These are phyloP conservation scores for Actinidia chinensis DNA, from an alignment of 179 eudicot species.

Conservation along the genomic window DNA sequence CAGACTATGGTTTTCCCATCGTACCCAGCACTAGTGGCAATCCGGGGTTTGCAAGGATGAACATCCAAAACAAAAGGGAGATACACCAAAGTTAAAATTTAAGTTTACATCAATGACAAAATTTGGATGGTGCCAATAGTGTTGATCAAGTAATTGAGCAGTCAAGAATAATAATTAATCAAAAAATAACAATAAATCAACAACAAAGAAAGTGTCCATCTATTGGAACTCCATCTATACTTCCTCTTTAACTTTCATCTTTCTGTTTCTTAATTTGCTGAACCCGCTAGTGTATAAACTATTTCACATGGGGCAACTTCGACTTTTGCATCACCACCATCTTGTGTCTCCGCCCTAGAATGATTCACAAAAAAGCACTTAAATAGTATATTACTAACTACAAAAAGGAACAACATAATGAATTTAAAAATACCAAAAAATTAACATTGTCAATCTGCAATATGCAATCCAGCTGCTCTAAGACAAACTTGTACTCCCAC, in stretches of 20 bases:
- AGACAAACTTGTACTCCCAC: background rate
- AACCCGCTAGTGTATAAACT: slow-evolving; percentile 69
- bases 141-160: slow-evolving; percentile 72
- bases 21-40: slow-evolving; percentile 7
- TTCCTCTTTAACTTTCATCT: no score
- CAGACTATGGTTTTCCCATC: slow-evolving; percentile 8
- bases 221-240: no score
- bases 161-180: no score
- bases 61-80: slow-evolving; percentile 11
- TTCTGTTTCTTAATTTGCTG: no score
- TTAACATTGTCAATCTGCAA: background rate
- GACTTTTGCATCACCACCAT: slow-evolving; percentile 97
- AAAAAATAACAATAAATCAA: no score
- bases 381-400: background rate
- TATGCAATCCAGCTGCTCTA: background rate
- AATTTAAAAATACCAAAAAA: no score
- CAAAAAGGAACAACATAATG: background rate
- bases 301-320: slow-evolving; percentile 97
- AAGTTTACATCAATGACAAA: no score
- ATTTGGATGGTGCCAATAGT: no score
- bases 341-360: slow-evolving; percentile 97
- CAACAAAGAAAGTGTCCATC: no score
- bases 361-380: background rate
- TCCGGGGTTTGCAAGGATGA: slow-evolving; percentile 9
- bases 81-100: background rate